Conservation (phyloP, 352 stramenopile species). For the Phytophthora constricta region DNA sequence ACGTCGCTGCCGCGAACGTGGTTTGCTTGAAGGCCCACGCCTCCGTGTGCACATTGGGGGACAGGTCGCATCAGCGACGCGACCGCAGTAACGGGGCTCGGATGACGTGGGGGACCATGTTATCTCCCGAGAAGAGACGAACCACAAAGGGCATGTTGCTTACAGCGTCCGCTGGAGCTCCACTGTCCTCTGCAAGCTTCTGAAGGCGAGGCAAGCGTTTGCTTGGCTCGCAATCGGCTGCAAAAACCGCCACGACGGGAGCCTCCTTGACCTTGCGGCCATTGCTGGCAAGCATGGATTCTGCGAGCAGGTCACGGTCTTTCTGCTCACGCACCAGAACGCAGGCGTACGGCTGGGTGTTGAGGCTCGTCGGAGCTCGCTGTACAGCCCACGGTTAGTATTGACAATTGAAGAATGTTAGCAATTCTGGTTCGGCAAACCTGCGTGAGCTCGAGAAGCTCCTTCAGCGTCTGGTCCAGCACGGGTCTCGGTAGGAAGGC, state of each 20-base stretch:
- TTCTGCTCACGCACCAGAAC: conserved; percentile 75
- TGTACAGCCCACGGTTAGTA: no score
- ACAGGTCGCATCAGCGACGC: conserved; percentile 70
- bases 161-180: conserved; percentile 49
- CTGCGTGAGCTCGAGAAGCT: conserved; percentile 76
- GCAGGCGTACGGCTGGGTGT: conserved; percentile 81
- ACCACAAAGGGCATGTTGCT: conserved; percentile 68
- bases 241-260: conserved; percentile 82
- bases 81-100: conserved; percentile 62
- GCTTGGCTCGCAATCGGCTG: conserved; percentile 76
- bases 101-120: conserved; percentile 56
- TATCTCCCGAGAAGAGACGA: conserved; percentile 76
- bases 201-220: conserved; percentile 74
- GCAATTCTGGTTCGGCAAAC: background rate
- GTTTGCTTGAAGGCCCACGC: conserved; percentile 88
- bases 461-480: conserved; percentile 58
- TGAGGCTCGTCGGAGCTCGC: conserved; percentile 79
- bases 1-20: conserved; percentile 70
- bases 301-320: conserved; percentile 70
- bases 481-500: conserved; percentile 54
- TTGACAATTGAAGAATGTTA: background rate
- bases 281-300: conserved; percentile 83
- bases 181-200: conserved; percentile 67
- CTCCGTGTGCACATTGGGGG: conserved; percentile 65
- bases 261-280: conserved; percentile 76